Evolutionary conservation across 768 basidiomycete species (phyloP).

Genomic region (Boletus speciosus): DNA sequence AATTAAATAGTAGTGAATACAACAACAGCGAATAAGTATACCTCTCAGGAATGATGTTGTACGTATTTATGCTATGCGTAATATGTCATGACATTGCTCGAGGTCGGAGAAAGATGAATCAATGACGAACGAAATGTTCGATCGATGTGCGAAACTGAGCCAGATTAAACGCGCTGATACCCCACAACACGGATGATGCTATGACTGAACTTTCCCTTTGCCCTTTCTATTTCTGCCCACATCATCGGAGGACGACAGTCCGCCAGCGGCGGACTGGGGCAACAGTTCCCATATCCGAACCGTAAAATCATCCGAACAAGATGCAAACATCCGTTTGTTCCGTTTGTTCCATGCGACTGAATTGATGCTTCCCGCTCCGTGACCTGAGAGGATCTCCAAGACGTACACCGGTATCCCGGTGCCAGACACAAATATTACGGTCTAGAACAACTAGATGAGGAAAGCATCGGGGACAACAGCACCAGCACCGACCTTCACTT

Average conservation of each 20-base stretch:
- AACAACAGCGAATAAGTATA: not conserved
- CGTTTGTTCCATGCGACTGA: constrained; percentile 94
- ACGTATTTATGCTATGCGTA: constrained; percentile 32
- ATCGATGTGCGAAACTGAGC: constrained; percentile 17
- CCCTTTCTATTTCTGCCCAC: constrained; percentile 47
- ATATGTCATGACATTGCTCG: constrained; percentile 28
- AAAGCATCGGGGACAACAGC: not conserved
- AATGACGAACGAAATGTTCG: constrained; percentile 25
- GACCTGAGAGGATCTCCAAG: constrained; percentile 90
- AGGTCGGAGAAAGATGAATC: constrained; percentile 5
- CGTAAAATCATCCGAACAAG: constrained; percentile 89
- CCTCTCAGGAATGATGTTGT: constrained; percentile 24
- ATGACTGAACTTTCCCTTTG: constrained; percentile 59
- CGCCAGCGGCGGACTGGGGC: constrained; percentile 20
- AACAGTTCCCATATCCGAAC: constrained; percentile 83
- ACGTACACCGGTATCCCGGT: constrained; percentile 75
- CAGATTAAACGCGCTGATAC: constrained; percentile 18
- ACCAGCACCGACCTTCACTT: constrained; percentile 73
- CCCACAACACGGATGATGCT: constrained; percentile 23
- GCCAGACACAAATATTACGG: constrained; percentile 93
- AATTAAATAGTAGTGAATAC: constrained; percentile 1
- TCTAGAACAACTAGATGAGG: constrained; percentile 48
- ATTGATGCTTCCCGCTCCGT: constrained; percentile 88
- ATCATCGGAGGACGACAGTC: constrained; percentile 19
- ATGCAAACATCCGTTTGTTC: constrained; percentile 90